Conservation (phyloP, 495 filamentous ascomycete genomes). For the Aspergillus sclerotiicarbonarius region DNA sequence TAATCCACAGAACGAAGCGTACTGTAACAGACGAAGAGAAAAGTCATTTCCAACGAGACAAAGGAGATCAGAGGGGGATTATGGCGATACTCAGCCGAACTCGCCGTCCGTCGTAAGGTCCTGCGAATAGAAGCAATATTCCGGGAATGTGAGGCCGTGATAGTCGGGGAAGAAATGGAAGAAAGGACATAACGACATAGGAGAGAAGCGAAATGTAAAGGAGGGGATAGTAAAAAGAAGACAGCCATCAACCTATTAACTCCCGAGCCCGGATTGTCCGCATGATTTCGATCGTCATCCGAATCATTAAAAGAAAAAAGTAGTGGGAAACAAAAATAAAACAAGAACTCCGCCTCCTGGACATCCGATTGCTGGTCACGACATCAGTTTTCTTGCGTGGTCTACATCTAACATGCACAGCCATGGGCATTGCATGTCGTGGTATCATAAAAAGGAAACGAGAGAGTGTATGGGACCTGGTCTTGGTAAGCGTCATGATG, state of each 20-base stretch:
- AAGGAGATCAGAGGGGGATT: constrained; percentile 1
- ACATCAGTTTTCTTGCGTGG: constrained; percentile 9
- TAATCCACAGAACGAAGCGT: constrained; percentile 9
- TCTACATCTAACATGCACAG: constrained; percentile 21
- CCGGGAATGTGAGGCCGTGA: constrained; percentile 6
- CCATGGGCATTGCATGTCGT: constrained; percentile 14
- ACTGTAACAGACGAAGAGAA: not conserved
- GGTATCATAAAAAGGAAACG: constrained; percentile 17
- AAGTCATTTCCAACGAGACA: constrained; percentile 8
- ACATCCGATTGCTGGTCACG: constrained; percentile 16
- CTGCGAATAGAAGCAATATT: constrained; percentile 4
- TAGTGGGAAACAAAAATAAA: constrained; percentile 6
- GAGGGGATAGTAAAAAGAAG: constrained; percentile 1
- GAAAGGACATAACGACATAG: not conserved
- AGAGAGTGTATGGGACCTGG: constrained; percentile 15
- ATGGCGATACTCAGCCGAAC: constrained; percentile 5
- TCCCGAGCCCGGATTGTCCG: constrained; percentile 4
- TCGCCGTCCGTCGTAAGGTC: constrained; percentile 1
- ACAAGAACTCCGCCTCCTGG: constrained; percentile 19
- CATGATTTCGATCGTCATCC: constrained; percentile 10
- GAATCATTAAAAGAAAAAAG: constrained; percentile 14
- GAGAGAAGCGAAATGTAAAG: not conserved
- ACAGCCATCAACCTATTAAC: constrained; percentile 10
- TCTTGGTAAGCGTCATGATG: constrained; percentile 8
- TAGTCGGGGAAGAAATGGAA: not conserved